Conservation (phyloP, 2,329 filamentous ascomycete species). For the Hypoxylon sp. region DNA sequence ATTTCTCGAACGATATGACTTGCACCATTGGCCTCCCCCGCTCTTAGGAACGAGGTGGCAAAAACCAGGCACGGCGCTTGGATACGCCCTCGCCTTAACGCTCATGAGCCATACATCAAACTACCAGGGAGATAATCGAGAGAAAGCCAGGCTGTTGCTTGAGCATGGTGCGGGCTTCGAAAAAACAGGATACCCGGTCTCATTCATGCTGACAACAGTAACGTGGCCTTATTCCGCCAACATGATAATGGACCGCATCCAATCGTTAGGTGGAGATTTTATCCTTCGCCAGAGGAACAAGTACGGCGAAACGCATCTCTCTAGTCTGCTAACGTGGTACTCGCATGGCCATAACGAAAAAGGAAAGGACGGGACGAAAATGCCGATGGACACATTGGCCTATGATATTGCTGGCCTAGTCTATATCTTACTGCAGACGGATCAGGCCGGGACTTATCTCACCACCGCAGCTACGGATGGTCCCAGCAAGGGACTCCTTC, state of each 20-base stretch:
- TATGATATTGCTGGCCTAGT: not conserved
- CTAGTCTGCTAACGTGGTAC: not conserved
- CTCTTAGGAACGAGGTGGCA: conserved; percentile 3
- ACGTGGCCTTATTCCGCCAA: not conserved
- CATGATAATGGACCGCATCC: not conserved
- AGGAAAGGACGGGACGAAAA: not conserved
- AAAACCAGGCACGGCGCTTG: not conserved
- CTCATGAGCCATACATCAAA: not conserved
- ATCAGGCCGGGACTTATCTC: not conserved
- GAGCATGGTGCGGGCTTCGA: conserved; percentile 3
- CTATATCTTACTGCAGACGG: not conserved
- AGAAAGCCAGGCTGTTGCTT: not conserved
- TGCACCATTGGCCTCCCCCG: not conserved
- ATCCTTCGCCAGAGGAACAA: not conserved
- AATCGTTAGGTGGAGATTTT: not conserved
- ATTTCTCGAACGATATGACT: not conserved
- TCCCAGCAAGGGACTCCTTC: conserved; percentile 1
- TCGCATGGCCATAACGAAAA: not conserved
- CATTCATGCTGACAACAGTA: conserved; percentile 1
- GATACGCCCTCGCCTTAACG: not conserved
- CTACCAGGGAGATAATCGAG: not conserved
- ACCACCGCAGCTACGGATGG: not conserved
- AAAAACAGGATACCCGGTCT: conserved; percentile 1
- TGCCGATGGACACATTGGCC: not conserved
- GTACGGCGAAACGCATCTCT: conserved; percentile 12